phyloP scores from a whole-genome alignment of 805 yeast species.

The Komagataella ulmi region DNA sequence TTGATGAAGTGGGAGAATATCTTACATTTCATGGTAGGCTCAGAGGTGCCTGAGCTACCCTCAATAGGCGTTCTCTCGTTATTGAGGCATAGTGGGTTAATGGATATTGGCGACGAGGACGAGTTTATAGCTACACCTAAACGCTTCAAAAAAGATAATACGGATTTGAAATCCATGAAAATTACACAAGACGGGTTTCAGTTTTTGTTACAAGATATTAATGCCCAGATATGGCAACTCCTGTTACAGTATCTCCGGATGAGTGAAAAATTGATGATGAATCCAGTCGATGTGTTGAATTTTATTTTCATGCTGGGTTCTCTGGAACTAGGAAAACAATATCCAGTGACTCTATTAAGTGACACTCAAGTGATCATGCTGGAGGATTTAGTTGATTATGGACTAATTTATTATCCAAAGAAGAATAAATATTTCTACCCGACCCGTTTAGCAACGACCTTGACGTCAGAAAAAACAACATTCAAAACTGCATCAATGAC shows the following conservation, averaged over 20 bases:
- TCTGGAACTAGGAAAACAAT: slow-evolving; percentile 79
- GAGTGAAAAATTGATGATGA: slow-evolving; percentile 79
- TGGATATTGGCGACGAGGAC: slow-evolving; percentile 43
- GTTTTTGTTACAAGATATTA: slow-evolving; percentile 81
- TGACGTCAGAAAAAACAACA: slow-evolving; percentile 73
- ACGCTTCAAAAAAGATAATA: slow-evolving; percentile 6
- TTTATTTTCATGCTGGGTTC: slow-evolving; percentile 91
- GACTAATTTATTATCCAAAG: slow-evolving; percentile 50
- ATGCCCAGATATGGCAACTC: slow-evolving; percentile 90
- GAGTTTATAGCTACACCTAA: slow-evolving; percentile 3
- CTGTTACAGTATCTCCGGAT: slow-evolving; percentile 76
- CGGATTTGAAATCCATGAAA: slow-evolving; percentile 24
- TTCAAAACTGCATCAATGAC: slow-evolving; percentile 64
- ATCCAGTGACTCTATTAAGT: slow-evolving; percentile 55
- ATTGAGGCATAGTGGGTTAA: slow-evolving; percentile 68
- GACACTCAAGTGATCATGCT: slow-evolving; percentile 78
- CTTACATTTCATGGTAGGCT: slow-evolving; percentile 95
- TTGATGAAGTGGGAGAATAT: slow-evolving; percentile 89
- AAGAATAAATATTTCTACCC: slow-evolving; percentile 57
- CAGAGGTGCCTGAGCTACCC: slow-evolving; percentile 57
- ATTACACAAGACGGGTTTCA: slow-evolving; percentile 93
- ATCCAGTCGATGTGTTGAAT: slow-evolving; percentile 89
- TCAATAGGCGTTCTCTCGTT: slow-evolving; percentile 72
- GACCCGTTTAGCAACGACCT: slow-evolving; percentile 77
- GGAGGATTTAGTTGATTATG: slow-evolving; percentile 83